Conservation (phyloP, 2,329 filamentous ascomycete species). For the Fusarium euwallaceae region DNA sequence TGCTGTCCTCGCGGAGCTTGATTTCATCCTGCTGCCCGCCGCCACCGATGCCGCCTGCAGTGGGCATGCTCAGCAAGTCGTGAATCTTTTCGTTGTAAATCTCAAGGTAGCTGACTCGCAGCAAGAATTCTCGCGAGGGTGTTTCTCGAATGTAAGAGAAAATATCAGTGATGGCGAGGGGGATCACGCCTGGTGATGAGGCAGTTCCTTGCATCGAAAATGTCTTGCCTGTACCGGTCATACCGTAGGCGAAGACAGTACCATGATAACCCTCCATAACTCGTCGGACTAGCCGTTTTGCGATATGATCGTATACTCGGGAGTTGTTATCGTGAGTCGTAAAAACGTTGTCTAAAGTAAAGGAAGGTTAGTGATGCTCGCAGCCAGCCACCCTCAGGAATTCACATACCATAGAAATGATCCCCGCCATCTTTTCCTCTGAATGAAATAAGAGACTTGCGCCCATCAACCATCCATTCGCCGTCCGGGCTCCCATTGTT, state of each 20-base stretch:
- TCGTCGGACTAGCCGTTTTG: slow-evolving; percentile 91
- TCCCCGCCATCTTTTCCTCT: slow-evolving; percentile 91
- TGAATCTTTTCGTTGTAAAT: slow-evolving; percentile 99
- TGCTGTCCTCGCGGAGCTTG: slow-evolving; percentile 95
- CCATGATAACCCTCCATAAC: slow-evolving; percentile 99
- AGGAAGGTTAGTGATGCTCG: slow-evolving; percentile 34
- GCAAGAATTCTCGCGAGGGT: slow-evolving; percentile 90
- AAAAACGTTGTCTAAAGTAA: slow-evolving; percentile 92
- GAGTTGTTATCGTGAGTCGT: slow-evolving; percentile 93
- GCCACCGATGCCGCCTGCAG: slow-evolving; percentile 66
- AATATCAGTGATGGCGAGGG: slow-evolving; percentile 96
- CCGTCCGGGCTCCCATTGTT: slow-evolving; percentile 74
- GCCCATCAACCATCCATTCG: slow-evolving; percentile 93
- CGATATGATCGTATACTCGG: slow-evolving; percentile 92
- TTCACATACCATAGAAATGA: slow-evolving; percentile 84
- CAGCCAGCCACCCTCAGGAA: neutral
- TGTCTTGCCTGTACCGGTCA: slow-evolving; percentile 98
- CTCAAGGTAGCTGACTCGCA: slow-evolving; percentile 97
- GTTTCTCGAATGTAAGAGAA: slow-evolving; percentile 99
- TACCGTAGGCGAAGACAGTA: slow-evolving; percentile 98
- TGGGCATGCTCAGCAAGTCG: slow-evolving; percentile 85
- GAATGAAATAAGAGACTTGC: slow-evolving; percentile 85
- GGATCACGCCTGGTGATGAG: slow-evolving; percentile 94
- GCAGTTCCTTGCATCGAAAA: slow-evolving; percentile 99
- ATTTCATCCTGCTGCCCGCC: slow-evolving; percentile 85